Evolutionary conservation across 2,329 filamentous ascomycete genomes (phyloP).

Genomic region (Stachybotrys elegans): DNA sequence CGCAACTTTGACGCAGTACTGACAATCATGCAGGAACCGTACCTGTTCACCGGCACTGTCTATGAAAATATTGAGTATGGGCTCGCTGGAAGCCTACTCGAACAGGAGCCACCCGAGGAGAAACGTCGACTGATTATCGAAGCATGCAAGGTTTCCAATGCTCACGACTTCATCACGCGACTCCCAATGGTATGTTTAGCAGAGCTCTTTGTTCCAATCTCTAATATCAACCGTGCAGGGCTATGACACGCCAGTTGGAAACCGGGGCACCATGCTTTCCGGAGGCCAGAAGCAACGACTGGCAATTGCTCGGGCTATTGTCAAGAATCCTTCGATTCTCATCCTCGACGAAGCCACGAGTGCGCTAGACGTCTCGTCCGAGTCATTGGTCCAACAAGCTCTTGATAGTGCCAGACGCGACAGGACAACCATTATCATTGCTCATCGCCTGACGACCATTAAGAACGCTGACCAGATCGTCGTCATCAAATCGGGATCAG

Average conservation of each 20-base stretch:
- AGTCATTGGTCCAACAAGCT: slow-evolving; percentile 45
- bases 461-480: slow-evolving; percentile 56
- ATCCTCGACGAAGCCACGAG: slow-evolving; percentile 61
- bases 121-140: neutral
- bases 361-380: slow-evolving; percentile 33
- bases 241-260: slow-evolving; percentile 37
- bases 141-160: neutral
- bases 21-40: neutral
- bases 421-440: slow-evolving; percentile 58
- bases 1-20: neutral
- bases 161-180: neutral
- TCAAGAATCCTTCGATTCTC: slow-evolving; percentile 40
- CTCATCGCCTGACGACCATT: slow-evolving; percentile 50
- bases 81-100: slow-evolving; percentile 27
- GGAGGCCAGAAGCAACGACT: slow-evolving; percentile 59
- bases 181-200: neutral
- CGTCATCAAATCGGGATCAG: slow-evolving; percentile 56
- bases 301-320: slow-evolving; percentile 41
- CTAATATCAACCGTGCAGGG: neutral
- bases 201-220: neutral
- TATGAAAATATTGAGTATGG: slow-evolving; percentile 17
- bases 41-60: neutral
- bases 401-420: slow-evolving; percentile 45
- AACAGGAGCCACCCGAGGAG: slow-evolving; percentile 27
- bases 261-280: slow-evolving; percentile 54